Evolutionary conservation across 176 grass and related monocot species (phyloP).

Genomic region (Phoenix roebelenii): DNA sequence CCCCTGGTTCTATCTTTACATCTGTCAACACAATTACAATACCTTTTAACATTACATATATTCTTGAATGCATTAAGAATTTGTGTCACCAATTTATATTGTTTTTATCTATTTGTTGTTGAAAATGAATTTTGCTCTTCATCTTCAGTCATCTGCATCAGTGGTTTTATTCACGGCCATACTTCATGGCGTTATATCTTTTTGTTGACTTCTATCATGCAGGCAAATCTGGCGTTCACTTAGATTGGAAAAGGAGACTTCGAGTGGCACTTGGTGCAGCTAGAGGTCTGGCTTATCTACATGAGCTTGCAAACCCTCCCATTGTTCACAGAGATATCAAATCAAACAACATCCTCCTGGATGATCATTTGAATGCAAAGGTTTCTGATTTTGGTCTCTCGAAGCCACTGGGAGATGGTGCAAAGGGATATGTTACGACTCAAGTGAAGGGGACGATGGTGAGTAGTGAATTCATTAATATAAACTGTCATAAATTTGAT

Average conservation of each 20-base stretch:
- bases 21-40: too few species aligned
- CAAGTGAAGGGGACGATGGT: slow-evolving; percentile 9
- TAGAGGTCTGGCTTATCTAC: slow-evolving; percentile 1
- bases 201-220: neutral
- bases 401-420: neutral
- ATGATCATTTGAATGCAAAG: neutral
- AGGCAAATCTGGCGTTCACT: neutral
- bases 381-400: slow-evolving; percentile 13
- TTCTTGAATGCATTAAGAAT: too few species aligned
- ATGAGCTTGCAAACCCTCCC: slow-evolving; percentile 1
- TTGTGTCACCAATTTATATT: too few species aligned
- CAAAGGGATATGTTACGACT: neutral
- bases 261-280: neutral
- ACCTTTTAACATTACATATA: too few species aligned
- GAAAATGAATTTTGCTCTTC: too few species aligned
- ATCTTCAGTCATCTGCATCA: too few species aligned
- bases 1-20: too few species aligned
- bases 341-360: slow-evolving; percentile 7
- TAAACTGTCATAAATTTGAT: too few species aligned
- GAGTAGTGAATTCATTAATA: neutral
- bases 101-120: too few species aligned
- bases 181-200: too few species aligned
- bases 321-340: slow-evolving; percentile 8
- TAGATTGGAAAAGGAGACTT: slow-evolving; percentile 1
- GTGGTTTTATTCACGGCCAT: too few species aligned